Conservation (phyloP, 2,329 filamentous ascomycete genomes). For the Xylariaceae sp. region DNA sequence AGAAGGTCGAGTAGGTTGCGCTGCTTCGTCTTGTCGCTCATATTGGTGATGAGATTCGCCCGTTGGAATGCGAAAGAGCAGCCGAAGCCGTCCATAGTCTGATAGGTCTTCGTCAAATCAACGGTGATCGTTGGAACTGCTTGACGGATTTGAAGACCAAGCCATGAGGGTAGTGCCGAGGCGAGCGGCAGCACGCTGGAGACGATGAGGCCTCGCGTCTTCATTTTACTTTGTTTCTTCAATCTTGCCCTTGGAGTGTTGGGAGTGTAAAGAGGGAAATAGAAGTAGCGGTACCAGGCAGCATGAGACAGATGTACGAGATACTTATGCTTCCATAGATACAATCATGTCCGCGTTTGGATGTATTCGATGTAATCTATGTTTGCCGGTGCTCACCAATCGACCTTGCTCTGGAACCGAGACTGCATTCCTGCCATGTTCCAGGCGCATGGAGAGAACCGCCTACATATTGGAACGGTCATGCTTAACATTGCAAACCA, state of each 20-base stretch:
- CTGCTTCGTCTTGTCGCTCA: constrained; percentile 37
- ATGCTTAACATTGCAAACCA: constrained; percentile 19
- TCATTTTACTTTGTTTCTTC: constrained; percentile 17
- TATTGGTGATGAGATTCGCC: constrained; percentile 42
- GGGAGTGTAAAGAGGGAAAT: too few species aligned
- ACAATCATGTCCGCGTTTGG: too few species aligned
- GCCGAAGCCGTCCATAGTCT: constrained; percentile 46
- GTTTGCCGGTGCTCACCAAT: constrained; percentile 11
- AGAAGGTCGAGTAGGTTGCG: constrained; percentile 41
- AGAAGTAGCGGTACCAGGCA: too few species aligned
- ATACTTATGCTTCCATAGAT: too few species aligned
- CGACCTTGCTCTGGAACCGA: too few species aligned
- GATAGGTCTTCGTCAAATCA: constrained; percentile 40
- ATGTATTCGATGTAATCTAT: constrained; percentile 6
- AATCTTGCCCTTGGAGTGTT: not conserved
- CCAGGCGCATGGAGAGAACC: constrained; percentile 12
- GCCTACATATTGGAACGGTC: constrained; percentile 16
- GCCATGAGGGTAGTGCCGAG: constrained; percentile 24
- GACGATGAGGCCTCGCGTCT: constrained; percentile 15
- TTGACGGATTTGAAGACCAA: constrained; percentile 19
- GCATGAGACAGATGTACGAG: too few species aligned
- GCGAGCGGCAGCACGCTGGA: constrained; percentile 19
- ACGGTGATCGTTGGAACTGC: constrained; percentile 36
- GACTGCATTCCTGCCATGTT: not conserved
- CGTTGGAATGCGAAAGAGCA: constrained; percentile 45